phyloP scores from a whole-genome alignment of 306 rosid genomes.

The Morella rubra region DNA sequence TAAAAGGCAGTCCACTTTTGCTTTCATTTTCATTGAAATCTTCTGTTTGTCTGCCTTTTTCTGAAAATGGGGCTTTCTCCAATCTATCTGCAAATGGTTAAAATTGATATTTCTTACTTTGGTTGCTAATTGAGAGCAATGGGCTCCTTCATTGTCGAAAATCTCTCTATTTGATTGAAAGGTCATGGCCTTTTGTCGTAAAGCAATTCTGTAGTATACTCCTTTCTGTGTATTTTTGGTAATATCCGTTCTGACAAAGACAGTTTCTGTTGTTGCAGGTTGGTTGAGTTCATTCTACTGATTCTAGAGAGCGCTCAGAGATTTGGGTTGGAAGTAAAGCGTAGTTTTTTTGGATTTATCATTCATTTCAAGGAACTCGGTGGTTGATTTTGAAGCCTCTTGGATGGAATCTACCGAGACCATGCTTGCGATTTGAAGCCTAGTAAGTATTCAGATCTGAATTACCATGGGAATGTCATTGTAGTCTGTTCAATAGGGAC shows the following conservation, averaged over 20 bases:
- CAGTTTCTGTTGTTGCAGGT: slow-evolving; percentile 10
- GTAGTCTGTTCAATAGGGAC: slow-evolving; percentile 24
- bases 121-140: not conserved
- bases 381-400: slow-evolving; percentile 36
- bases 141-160: slow-evolving; percentile 4
- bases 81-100: slow-evolving; percentile 28
- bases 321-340: slow-evolving; percentile 25
- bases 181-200: slow-evolving; percentile 11
- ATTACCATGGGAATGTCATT: slow-evolving; percentile 29
- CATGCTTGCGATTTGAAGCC: slow-evolving; percentile 42
- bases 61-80: slow-evolving; percentile 3
- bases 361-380: slow-evolving; percentile 36
- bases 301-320: slow-evolving; percentile 22
- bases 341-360: slow-evolving; percentile 23
- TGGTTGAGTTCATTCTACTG: slow-evolving; percentile 31
- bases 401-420: slow-evolving; percentile 35
- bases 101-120: slow-evolving; percentile 16
- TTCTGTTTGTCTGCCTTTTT: slow-evolving; percentile 12
- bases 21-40: slow-evolving; percentile 34
- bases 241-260: slow-evolving; percentile 11
- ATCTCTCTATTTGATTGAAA: slow-evolving; percentile 13
- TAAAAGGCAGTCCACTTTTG: slow-evolving; percentile 38
- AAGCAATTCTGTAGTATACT: slow-evolving; percentile 3
- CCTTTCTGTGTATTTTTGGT: slow-evolving; percentile 5
- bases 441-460: slow-evolving; percentile 79